Conservation (phyloP, 2,329 filamentous ascomycete genomes). For the Pseudogymnoascus sp. region DNA sequence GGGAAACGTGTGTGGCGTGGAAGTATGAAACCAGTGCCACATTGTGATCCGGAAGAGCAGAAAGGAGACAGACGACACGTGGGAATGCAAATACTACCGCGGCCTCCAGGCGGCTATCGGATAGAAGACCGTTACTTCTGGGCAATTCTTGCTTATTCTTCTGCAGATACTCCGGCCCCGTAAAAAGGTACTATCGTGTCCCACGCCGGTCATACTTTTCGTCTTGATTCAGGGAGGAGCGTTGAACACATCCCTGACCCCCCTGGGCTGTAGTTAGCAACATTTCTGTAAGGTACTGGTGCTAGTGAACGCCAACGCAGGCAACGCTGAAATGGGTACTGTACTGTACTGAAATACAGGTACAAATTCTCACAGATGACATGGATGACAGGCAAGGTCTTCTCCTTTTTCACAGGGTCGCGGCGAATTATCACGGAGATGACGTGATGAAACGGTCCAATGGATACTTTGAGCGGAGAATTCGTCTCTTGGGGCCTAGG, state of each 20-base stretch:
- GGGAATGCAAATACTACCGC: slow-evolving; percentile 1
- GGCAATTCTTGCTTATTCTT: neutral
- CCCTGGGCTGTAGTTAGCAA: neutral
- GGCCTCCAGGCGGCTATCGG: slow-evolving; percentile 6
- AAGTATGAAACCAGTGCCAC: slow-evolving; percentile 4
- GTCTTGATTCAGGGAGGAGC: neutral
- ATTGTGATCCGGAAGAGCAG: neutral
- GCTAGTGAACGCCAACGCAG: slow-evolving; percentile 4
- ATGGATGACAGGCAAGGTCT: neutral
- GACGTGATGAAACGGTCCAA: slow-evolving; percentile 8
- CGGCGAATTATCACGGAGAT: slow-evolving; percentile 3
- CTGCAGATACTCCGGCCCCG: neutral
- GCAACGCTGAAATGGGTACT: neutral
- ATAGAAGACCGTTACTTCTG: neutral
- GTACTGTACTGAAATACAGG: neutral
- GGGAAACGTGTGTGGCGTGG: neutral
- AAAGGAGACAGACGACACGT: neutral
- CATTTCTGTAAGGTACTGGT: slow-evolving; percentile 2
- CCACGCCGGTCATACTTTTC: neutral
- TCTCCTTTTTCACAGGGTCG: neutral
- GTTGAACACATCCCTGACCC: neutral
- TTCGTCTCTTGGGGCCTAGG: neutral
- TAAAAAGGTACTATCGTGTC: neutral
- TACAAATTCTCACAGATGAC: neutral
- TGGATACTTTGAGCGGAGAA: slow-evolving; percentile 1